Evolutionary conservation across 2,329 filamentous ascomycete genomes (phyloP).

Genomic region (Exophiala calicioides): DNA sequence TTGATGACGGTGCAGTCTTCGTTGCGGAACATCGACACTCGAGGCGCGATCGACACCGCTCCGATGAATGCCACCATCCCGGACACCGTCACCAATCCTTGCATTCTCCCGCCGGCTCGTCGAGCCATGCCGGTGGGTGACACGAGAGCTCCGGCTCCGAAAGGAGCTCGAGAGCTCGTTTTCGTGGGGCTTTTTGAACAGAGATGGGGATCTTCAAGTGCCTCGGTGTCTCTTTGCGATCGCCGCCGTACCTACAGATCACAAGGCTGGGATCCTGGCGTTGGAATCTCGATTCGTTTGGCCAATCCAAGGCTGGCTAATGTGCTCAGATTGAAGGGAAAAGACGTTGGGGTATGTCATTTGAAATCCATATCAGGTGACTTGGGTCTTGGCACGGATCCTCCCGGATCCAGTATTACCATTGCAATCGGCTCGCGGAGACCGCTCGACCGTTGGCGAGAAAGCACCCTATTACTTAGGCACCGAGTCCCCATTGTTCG

Average conservation of each 20-base stretch:
- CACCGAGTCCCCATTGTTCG: no score
- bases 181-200: no score
- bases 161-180: no score
- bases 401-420: neutral
- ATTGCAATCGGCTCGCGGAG: no score
- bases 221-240: neutral
- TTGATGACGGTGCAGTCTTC: slow-evolving; percentile 18
- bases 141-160: no score
- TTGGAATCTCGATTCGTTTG: no score
- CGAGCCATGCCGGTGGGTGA: no score
- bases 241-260: neutral
- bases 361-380: slow-evolving; percentile 1
- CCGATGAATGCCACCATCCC: slow-evolving; percentile 15
- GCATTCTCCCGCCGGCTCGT: slow-evolving; percentile 6
- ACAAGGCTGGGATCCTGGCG: neutral
- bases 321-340: neutral
- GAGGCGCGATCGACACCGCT: slow-evolving; percentile 12
- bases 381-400: neutral
- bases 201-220: no score
- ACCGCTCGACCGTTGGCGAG: no score
- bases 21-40: slow-evolving; percentile 10
- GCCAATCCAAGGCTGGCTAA: neutral
- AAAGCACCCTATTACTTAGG: no score
- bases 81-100: slow-evolving; percentile 11
- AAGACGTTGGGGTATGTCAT: neutral